Evolutionary conservation across 73 alveolate genomes (phyloP).

Genomic region (Paramecium pentaurelia): DNA sequence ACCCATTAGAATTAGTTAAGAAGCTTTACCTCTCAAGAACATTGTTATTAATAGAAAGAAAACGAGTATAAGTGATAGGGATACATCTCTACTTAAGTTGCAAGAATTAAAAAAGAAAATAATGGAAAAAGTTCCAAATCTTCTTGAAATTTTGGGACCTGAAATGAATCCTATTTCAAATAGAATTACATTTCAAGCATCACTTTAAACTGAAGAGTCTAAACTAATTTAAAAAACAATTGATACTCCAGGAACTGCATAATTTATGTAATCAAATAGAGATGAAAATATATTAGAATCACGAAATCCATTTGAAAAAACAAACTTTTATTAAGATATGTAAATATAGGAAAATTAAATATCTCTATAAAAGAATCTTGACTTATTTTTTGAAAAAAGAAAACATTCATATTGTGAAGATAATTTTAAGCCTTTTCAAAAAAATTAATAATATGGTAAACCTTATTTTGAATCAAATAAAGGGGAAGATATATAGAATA

Average conservation of each 20-base stretch:
- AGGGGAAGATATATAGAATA: neutral
- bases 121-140: neutral
- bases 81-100: neutral
- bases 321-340: neutral
- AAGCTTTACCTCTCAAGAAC: neutral
- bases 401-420: neutral
- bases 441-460: neutral
- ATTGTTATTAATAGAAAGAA: neutral
- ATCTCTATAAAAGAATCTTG: neutral
- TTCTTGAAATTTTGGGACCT: neutral
- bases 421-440: neutral
- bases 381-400: neutral
- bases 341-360: neutral
- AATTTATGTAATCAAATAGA: neutral
- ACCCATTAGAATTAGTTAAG: conserved; percentile 1
- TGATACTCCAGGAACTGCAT: conserved; percentile 11
- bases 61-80: neutral
- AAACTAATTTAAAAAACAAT: neutral
- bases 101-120: neutral
- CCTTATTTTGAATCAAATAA: neutral
- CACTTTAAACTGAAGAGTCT: neutral
- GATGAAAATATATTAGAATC: neutral
- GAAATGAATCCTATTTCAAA: neutral
- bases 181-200: neutral
- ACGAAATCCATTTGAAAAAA: neutral